Conservation (phyloP, 352 stramenopile species). For the Globisporangium barbulae region DNA sequence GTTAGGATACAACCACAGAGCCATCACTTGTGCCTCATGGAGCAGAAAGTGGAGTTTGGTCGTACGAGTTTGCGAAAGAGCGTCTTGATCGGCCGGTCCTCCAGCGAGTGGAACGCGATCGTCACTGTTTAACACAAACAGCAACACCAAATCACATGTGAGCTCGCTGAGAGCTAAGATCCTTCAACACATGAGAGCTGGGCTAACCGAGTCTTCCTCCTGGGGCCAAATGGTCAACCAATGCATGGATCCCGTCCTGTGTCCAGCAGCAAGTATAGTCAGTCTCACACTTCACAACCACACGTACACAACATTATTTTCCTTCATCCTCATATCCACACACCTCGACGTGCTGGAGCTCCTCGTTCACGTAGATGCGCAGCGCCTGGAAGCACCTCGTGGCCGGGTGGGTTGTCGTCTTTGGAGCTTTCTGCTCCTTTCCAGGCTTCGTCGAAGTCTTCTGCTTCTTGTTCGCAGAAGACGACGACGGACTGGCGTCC, state of each 20-base stretch:
- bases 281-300: background rate
- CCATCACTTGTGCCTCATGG: background rate
- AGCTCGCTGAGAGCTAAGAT: background rate
- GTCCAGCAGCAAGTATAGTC: no score
- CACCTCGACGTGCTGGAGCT: conserved; percentile 64
- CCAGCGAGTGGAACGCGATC: conserved; percentile 84
- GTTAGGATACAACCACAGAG: background rate
- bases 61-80: conserved; percentile 65
- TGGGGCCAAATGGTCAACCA: conserved; percentile 51
- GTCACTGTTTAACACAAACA: conserved; percentile 30
- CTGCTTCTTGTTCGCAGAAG: conserved; percentile 7
- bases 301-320: background rate
- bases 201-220: conserved; percentile 39
- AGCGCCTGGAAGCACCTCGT: conserved; percentile 79
- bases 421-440: conserved; percentile 16
- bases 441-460: conserved; percentile 14
- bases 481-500: conserved; percentile 4
- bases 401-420: conserved; percentile 47
- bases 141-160: conserved; percentile 19
- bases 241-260: conserved; percentile 43
- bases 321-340: background rate
- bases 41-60: background rate
- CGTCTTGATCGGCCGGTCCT: conserved; percentile 79
- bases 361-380: conserved; percentile 79
- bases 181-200: background rate